Evolutionary conservation across 2,329 filamentous ascomycete species (phyloP).

Genomic region (Dothistroma pini): DNA sequence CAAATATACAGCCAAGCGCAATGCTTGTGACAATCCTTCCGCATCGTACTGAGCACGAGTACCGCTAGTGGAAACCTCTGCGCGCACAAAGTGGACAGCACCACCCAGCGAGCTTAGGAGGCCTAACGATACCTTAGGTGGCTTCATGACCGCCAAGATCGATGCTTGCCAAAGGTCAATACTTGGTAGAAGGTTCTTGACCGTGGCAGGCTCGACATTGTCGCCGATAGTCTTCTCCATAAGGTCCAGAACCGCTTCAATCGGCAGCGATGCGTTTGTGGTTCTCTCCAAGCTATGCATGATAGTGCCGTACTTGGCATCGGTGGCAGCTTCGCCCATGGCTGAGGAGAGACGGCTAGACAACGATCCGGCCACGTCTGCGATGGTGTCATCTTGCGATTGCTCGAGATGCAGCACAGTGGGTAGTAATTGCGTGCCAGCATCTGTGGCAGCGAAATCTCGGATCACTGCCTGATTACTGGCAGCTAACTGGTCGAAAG

Average conservation of each 20-base stretch:
- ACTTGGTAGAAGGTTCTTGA: conserved; percentile 29
- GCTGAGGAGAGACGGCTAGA: conserved; percentile 23
- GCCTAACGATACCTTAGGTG: conserved; percentile 62
- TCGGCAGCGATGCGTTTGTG: conserved; percentile 42
- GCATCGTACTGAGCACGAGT: conserved; percentile 50
- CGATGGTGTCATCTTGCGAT: conserved; percentile 50
- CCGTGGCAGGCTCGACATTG: conserved; percentile 15
- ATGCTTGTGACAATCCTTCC: conserved; percentile 66
- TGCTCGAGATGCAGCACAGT: conserved; percentile 53
- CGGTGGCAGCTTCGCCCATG: conserved; percentile 16
- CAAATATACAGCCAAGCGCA: conserved; percentile 72
- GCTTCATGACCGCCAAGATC: conserved; percentile 53
- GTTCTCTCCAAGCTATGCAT: conserved; percentile 50
- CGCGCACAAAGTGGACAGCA: conserved; percentile 60
- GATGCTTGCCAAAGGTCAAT: conserved; percentile 61
- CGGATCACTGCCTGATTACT: conserved; percentile 37
- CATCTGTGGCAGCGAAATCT: conserved; percentile 46
- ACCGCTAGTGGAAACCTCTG: conserved; percentile 21
- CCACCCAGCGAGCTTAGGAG: conserved; percentile 72
- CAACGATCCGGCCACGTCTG: conserved; percentile 42
- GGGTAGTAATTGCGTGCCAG: conserved; percentile 50
- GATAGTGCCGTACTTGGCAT: conserved; percentile 48
- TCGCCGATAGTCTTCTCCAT: conserved; percentile 47
- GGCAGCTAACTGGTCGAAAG: conserved; percentile 39
- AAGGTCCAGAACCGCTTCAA: conserved; percentile 56